These are phyloP conservation scores for Oryza coarctata DNA, from an alignment of 176 grass and related monocot genomes.

Conservation along the genomic window DNA sequence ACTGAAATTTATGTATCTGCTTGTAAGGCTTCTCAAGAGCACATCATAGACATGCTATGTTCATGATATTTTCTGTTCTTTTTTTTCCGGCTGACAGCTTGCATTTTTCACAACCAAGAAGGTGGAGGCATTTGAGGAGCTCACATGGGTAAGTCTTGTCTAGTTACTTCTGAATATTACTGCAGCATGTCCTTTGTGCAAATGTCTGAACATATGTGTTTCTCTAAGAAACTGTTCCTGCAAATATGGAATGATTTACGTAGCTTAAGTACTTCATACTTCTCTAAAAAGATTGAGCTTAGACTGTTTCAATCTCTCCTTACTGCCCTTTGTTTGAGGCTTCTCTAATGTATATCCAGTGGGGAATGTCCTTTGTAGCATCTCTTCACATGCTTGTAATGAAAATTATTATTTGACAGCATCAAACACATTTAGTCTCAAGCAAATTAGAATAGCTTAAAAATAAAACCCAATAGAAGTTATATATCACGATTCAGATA, in stretches of 20 bases:
- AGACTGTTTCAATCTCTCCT: neutral
- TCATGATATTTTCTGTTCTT: slow-evolving; percentile 11
- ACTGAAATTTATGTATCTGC: neutral
- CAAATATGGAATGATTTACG: neutral
- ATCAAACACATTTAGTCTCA: too few relatives aligned
- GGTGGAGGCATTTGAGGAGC: slow-evolving; percentile 77
- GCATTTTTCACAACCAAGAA: slow-evolving; percentile 80
- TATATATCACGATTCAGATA: too few relatives aligned
- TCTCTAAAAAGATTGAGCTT: neutral
- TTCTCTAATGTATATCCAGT: neutral
- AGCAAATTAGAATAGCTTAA: too few relatives aligned
- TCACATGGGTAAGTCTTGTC: slow-evolving; percentile 70
- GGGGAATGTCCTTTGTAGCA: neutral
- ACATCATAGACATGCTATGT: neutral
- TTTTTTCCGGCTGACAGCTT: slow-evolving; percentile 46
- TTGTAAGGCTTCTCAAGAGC: neutral
- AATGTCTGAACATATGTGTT: neutral
- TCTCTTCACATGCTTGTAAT: neutral
- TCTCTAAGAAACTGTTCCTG: neutral
- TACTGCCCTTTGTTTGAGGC: neutral
- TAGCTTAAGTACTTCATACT: neutral
- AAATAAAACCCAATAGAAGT: too few relatives aligned
- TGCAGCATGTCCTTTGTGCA: neutral
- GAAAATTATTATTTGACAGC: neutral
- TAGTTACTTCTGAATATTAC: slow-evolving; percentile 16